Evolutionary conservation across 1,139 yeast genomes (phyloP).

Genomic region (Kodamaea arcana): DNA sequence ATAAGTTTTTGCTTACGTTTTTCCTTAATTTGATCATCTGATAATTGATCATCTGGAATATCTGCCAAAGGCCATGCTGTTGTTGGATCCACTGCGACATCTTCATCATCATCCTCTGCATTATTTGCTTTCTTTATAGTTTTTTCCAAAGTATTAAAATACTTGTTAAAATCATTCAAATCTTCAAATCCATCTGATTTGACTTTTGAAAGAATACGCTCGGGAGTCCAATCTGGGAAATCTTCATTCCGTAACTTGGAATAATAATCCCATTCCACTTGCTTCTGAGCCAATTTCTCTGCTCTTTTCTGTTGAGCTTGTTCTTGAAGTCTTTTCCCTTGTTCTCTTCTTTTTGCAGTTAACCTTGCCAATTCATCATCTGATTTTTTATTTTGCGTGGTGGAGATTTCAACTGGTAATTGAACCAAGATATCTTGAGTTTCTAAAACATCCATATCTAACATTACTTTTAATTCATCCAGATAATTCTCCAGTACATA

Average conservation of each 20-base stretch:
- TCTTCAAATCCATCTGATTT: constrained; percentile 77
- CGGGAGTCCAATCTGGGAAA: constrained; percentile 41
- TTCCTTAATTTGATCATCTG: constrained; percentile 78
- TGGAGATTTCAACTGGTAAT: constrained; percentile 61
- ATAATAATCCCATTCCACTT: constrained; percentile 74
- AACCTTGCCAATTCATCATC: constrained; percentile 79
- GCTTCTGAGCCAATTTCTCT: constrained; percentile 77
- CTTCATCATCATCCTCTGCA: constrained; percentile 39
- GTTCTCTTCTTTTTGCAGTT: constrained; percentile 78
- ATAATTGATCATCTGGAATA: constrained; percentile 76
- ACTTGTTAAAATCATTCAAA: constrained; percentile 66
- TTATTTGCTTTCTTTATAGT: constrained; percentile 70
- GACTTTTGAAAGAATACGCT: constrained; percentile 31
- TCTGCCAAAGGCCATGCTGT: constrained; percentile 72
- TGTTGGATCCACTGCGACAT: constrained; percentile 48
- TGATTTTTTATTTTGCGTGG: constrained; percentile 57
- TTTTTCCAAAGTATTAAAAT: constrained; percentile 61
- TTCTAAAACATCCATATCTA: constrained; percentile 64
- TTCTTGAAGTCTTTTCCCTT: constrained; percentile 84
- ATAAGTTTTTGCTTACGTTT: constrained; percentile 78
- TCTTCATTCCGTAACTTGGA: constrained; percentile 53
- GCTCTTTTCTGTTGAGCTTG: constrained; percentile 83
- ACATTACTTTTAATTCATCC: constrained; percentile 52
- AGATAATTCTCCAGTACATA: constrained; percentile 70
- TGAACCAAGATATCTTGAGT: constrained; percentile 71